Evolutionary conservation across 768 basidiomycete species (phyloP), one percentile per base, ranked within the genome.

Genomic region (Dictyophora rubrovolvata): DNA sequence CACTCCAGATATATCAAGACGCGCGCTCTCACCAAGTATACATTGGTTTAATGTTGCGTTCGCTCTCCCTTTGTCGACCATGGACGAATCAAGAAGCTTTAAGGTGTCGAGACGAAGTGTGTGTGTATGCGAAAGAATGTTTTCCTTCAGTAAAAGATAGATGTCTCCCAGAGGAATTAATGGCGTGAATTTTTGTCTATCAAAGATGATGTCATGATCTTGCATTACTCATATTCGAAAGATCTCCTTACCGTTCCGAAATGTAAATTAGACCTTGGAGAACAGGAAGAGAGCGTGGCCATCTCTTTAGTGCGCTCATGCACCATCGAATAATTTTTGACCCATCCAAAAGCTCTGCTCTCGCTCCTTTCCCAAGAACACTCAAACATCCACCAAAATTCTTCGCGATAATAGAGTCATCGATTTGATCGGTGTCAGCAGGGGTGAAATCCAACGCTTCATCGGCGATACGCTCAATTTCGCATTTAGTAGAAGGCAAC

Each of bases 1-100:
- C 1, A 87, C 87, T 48, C 91, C 89, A 61, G 85, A 82, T 1
- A 87, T 73, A 57, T 93, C 87, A 36, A 96, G 68, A 1, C 87
- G 73, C 5, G 88, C 82, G 60, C 89, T 82, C 67, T 99, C 96
- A 1, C 86, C 89, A 60, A 86, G 83, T 21, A 93, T 68, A 66
- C 88, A 88, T 23, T 79, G 77, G 63, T 80, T 80, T 18, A 87
- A 62, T 0, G 85, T 77, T 21, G 85, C 85, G 16, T 72, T 67
- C 14, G 33, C 53, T 12, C 36, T 58, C 22, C 46, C 48, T 28
- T 22, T 2, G 18, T 76, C 66, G 5, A 86, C 72, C 10, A 81
- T 65, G 2, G 74, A 73, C 1, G 83, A 83, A 5, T 75, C 71
- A 16, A 90, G 79, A 7, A 93, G 72, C 21, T 80, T 78, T 7